A percentile compares a stretch with the other conserved stretches of the same genome.
These are phyloP conservation scores for Rhizopus microsporus DNA, from an alignment of 371 early-diverging fungal species.

Conservation along the genomic window DNA sequence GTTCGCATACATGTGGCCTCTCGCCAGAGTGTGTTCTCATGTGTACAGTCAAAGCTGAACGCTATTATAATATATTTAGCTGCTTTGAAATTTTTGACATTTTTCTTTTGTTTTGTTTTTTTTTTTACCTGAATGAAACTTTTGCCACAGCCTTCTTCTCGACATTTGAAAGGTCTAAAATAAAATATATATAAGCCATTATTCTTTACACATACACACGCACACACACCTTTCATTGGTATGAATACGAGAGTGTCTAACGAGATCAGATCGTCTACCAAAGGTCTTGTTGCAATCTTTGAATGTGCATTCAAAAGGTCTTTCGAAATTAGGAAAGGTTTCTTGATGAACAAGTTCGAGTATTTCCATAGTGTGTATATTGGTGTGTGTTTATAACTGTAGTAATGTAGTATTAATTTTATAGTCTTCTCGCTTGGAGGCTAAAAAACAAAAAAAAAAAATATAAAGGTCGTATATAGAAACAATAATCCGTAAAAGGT, in stretches of 20 bases:
- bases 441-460: not conserved
- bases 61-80: constrained; percentile 29
- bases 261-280: constrained; percentile 74
- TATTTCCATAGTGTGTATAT: constrained; percentile 55
- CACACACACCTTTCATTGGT: constrained; percentile 60
- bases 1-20: constrained; percentile 73
- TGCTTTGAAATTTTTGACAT: constrained; percentile 13
- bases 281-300: constrained; percentile 67
- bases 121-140: constrained; percentile 68
- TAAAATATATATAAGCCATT: constrained; percentile 4
- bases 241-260: constrained; percentile 78
- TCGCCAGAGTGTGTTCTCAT: constrained; percentile 80
- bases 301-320: constrained; percentile 67
- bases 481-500: too few relatives aligned
- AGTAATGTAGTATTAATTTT: constrained; percentile 1
- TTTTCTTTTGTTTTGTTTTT: constrained; percentile 7
- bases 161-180: constrained; percentile 68
- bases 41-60: constrained; percentile 80
- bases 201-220: not conserved
- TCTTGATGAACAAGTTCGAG: constrained; percentile 66
- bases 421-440: not conserved
- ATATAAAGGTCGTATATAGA: too few relatives aligned
- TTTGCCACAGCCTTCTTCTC: constrained; percentile 68
- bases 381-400: not conserved
- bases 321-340: constrained; percentile 34